Conservation (phyloP, 176 grass and related monocot genomes). For the Triticum urartu region DNA sequence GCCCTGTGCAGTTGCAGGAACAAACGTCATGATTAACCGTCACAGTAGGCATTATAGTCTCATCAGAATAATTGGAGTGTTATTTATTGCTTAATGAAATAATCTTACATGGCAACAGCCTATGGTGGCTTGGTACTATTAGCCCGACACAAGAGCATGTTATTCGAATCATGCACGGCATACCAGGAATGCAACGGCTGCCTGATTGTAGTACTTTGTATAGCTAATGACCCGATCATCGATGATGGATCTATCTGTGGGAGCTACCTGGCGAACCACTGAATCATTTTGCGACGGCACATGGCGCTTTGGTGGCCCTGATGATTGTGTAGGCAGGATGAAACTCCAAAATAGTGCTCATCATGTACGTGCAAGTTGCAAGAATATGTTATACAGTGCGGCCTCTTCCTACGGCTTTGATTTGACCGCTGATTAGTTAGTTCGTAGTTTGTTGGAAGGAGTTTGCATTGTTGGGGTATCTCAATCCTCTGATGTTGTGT, state of each 20-base stretch:
- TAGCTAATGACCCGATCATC: background rate
- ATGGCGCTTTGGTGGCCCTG: constrained; percentile 6
- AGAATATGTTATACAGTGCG: background rate
- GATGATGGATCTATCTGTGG: background rate
- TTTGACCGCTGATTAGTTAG: background rate
- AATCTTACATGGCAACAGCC: background rate
- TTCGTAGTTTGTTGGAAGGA: background rate
- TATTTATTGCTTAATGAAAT: background rate
- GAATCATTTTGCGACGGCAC: constrained; percentile 34
- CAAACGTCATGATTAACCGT: background rate
- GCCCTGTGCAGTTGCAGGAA: background rate
- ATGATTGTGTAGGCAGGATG: background rate
- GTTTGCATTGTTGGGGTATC: background rate
- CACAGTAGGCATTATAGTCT: background rate
- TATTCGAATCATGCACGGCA: background rate
- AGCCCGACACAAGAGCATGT: constrained; percentile 22
- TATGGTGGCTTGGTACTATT: background rate
- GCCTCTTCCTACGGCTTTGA: background rate
- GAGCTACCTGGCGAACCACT: constrained; percentile 26
- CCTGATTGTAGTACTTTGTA: background rate
- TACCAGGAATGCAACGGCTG: background rate
- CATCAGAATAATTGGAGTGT: background rate
- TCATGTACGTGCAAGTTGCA: background rate
- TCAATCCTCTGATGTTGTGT: background rate
- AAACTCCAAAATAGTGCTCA: background rate